A percentile compares a stretch with the other conserved stretches of the same genome.
phyloP scores from a whole-genome alignment of 169 alveolate species.

The Eimeria necatrix region DNA sequence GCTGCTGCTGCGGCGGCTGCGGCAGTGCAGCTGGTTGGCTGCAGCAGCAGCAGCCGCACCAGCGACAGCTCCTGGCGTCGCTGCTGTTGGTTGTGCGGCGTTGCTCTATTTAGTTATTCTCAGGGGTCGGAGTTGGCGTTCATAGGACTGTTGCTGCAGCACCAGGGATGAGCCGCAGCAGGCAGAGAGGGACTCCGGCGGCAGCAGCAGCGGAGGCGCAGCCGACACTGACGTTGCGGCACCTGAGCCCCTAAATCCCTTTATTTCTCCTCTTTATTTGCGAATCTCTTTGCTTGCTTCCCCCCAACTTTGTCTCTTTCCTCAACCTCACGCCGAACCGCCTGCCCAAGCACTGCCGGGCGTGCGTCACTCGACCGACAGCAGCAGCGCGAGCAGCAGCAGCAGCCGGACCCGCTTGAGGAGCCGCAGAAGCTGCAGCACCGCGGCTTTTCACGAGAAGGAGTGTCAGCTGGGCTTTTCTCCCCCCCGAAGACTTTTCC shows the following conservation, averaged over 20 bases:
- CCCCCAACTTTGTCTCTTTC: too few relatives aligned
- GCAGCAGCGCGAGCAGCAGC: background rate
- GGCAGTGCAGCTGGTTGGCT: slow-evolving; percentile 53
- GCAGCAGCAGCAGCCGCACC: slow-evolving; percentile 62
- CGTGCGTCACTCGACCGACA: background rate
- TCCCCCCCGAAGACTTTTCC: too few relatives aligned
- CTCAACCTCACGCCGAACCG: too few relatives aligned
- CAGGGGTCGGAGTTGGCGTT: background rate
- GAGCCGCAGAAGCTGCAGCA: too few relatives aligned
- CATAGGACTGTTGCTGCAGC: background rate
- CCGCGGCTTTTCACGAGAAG: too few relatives aligned
- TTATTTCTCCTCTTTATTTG: background rate
- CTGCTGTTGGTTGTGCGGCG: background rate
- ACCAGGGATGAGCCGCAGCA: background rate
- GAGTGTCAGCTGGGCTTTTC: too few relatives aligned
- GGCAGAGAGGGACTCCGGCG: background rate
- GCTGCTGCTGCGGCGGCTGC: slow-evolving; percentile 66
- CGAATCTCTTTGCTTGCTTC: background rate
- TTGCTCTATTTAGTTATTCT: background rate
- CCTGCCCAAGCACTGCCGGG: background rate
- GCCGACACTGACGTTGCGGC: too few relatives aligned
- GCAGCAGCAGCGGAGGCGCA: background rate
- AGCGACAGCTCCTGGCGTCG: slow-evolving; percentile 14
- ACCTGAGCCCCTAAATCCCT: background rate
- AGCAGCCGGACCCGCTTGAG: background rate